Base-by-base conservation (phyloP, 306 rosid species). In the Albizia julibrissin region DNA sequence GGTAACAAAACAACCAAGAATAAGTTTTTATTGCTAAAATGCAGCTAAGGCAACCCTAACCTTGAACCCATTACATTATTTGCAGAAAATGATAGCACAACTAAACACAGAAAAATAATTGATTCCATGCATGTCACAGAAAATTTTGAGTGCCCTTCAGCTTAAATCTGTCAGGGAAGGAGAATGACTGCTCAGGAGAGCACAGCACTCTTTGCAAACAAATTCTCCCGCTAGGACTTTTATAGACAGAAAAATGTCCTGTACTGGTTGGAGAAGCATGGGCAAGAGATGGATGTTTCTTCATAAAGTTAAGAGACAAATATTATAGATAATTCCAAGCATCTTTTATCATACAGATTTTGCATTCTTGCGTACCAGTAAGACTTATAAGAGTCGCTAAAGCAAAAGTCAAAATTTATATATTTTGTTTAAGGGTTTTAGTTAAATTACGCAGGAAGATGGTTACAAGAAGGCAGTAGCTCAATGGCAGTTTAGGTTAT, bases 391-490 rank as follows among this genome's bases (percentile, higher is more conserved):
- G 12, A 72, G 71, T 50, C 49, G 65, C 39, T 39, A 67, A 68
- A 44, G 79, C 83, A 67, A 19, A 67, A 76, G 37, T 18, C 75
- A 37, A 72, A 71, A 52, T 76, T 68, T 46, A 19, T 64, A 62
- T 83, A 10, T 69, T 40, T 5, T 69, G 18, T 39, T 69, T 2
- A 33, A 76, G 8, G 67, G 72, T 46, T 75, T 43, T 42, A 42
- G 43, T 71, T 65, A 72, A 46, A 43, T 18, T 82, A 67, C 75
- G n/a, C 71, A 80, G 50, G 79, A 82, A 64, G 77, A 59, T 79
- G 74, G 62, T 79, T 79, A 44, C 82, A 62, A 70, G 73, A 71
- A 61, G 67, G 67, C 8, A 10, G 19, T 12, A 71, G 80, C 80
- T 64, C 44, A 79, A 43, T 16, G 12, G 26, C 61, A 52, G 67